phyloP scores from a whole-genome alignment of 176 grass and related monocot genomes.

The Ampelocalamus luodianensis region DNA sequence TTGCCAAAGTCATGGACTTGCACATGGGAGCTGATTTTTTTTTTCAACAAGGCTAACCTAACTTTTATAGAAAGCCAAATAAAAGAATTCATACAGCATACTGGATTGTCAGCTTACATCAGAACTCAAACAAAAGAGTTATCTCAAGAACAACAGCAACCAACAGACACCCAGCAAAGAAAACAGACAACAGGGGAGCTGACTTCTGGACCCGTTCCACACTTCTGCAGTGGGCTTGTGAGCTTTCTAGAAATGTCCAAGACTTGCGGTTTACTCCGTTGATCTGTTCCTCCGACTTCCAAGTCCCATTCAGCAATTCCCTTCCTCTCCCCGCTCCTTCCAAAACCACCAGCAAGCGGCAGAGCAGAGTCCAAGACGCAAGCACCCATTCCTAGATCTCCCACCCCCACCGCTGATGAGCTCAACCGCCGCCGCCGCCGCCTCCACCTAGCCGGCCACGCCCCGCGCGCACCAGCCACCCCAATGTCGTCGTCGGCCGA shows the following conservation, averaged over 20 bases:
- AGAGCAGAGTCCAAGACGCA: not conserved
- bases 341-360: not conserved
- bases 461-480: not conserved
- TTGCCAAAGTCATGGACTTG: too few relatives aligned
- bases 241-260: not conserved
- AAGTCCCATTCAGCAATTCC: not conserved
- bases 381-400: constrained; percentile 47
- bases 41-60: too few relatives aligned
- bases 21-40: too few relatives aligned
- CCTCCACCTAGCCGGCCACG: not conserved
- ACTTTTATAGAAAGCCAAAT: too few relatives aligned
- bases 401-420: constrained; percentile 27
- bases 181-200: too few relatives aligned
- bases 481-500: constrained; percentile 45
- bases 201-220: too few relatives aligned
- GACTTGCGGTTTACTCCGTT: constrained; percentile 18
- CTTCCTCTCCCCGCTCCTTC: constrained; percentile 35
- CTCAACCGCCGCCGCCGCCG: constrained; percentile 15
- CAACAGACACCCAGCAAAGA: too few relatives aligned
- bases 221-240: not conserved
- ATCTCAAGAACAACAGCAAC: too few relatives aligned
- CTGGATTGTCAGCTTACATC: too few relatives aligned
- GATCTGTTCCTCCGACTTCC: not conserved
- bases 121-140: too few relatives aligned
- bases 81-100: too few relatives aligned